These are phyloP conservation scores for Syzygium grande DNA, from an alignment of 345 rosid species.

Conservation along the genomic window DNA sequence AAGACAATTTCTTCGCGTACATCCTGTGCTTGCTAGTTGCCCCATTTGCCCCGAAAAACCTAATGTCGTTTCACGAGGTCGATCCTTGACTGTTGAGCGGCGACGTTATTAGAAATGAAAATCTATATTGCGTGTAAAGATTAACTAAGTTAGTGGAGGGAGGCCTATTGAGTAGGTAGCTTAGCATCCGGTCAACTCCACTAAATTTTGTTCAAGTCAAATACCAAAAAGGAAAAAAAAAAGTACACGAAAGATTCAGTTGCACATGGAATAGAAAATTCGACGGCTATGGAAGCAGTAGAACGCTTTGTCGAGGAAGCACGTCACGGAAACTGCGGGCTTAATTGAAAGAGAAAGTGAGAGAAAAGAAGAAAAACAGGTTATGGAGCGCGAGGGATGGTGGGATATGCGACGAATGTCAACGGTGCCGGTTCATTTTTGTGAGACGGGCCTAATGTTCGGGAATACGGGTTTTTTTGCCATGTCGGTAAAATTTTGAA, in stretches of 20 bases:
- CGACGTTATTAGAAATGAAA: neutral
- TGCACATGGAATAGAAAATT: neutral
- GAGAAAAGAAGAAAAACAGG: neutral
- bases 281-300: neutral
- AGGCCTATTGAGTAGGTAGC: neutral
- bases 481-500: rapidly evolving
- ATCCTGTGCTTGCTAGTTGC: too few species aligned
- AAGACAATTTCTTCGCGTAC: too few species aligned
- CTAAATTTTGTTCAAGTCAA: neutral
- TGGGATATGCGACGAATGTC: neutral
- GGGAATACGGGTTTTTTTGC: neutral
- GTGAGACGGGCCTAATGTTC: neutral
- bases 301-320: neutral
- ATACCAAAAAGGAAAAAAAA: neutral
- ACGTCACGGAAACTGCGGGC: neutral
- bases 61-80: too few species aligned
- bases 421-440: neutral
- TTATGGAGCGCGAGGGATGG: neutral
- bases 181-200: neutral
- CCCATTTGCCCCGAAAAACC: too few species aligned
- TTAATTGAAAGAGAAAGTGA: neutral
- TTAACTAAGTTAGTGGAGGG: neutral
- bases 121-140: neutral
- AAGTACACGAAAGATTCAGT: neutral
- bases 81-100: too few species aligned